Base-by-base conservation (phyloP, 129 eudicot genomes). In the Smallanthus sonchifolius region DNA sequence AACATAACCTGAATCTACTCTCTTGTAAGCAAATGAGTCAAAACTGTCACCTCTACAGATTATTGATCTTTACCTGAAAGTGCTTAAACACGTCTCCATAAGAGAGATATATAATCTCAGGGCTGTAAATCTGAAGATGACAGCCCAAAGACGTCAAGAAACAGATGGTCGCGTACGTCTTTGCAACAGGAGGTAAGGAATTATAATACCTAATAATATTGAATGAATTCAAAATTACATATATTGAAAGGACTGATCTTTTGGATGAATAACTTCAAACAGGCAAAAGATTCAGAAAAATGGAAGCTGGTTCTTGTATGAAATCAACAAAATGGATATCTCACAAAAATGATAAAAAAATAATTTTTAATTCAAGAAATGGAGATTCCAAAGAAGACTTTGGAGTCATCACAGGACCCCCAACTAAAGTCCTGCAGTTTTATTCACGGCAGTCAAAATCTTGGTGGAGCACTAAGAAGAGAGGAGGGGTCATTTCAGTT, bases 161-260 rank as follows among this genome's bases (percentile, higher is more conserved):
- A 77, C 87, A 86, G 62, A 76, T 11, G 69, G 84, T 88, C 28
- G 86, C 91, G 83, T 75, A 83, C 1, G 75, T 76, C 87, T 86
- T 88, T 54, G 88, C 72, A 66, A 88, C 88, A 11, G 95, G 91
- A 4, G 91, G 88, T 48, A 86, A 32, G 24, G 85, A 81, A 30
- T 76, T 66, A 62, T 88, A 88, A 75, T 88, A 86, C 69, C 91
- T 88, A 82, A 28, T 38, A 19, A 74, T 67, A 57, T 44, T 71
- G 1, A 72, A 59, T 56, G 1, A 35, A 47, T 51, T 32, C 36
- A 20, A 80, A 66, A 51, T 11, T 4, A 20, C 10, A 51, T 51
- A 51, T 1, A 5, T 38, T 28, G 66, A 42, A 38, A 65, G 0
- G 13, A 40, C 43, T 14, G 3, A 71, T 19, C 30, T 17, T 54